Base-by-base conservation (phyloP, 1,139 yeast species). In the Scheffersomyces segobiensis region DNA sequence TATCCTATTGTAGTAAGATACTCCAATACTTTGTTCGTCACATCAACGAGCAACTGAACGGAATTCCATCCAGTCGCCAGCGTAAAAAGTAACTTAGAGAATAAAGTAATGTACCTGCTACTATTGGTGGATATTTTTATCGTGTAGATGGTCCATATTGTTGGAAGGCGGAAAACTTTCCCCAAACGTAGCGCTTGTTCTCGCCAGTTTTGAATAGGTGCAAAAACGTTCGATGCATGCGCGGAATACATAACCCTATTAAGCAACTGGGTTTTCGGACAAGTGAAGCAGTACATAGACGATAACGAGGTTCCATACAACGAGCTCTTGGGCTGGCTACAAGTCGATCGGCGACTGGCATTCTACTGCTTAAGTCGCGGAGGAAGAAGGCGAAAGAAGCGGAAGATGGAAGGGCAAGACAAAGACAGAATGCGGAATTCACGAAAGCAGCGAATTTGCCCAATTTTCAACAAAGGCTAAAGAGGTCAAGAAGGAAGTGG, bases 401-500 rank as follows among this genome's bases (percentile, higher is more conserved):
- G 99, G 99, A 0, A 84, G 99, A 67, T 95, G 99, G 99, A 89
- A 90, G 79, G 98, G 98, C 2, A 85, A 89, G 71, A 83, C 87
- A 5, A 95, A 95, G 77, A 92, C 97, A 0, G 99, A 95, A 71
- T 95, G 99, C 75, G 99, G 99, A 1, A 93, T 95, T 58, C 99
- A 95, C 69, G 89, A 88, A 65, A 84, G 93, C 2, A 83, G 88
- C 49, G 83, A 89, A 62, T 93, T 88, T 70, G 85, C 91, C 0
- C 81, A 89, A 66, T 89, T 74, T 66, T 69, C 88, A 52, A 56
- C 55, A 22, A 62, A 64, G 50, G 56, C 50, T 32, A 32, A 32
- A 3, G 42, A 32, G 42, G 14, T 17, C 8, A 32, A 32, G 17
- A 32, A 32, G 42, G 42, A 32, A 32, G 17, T 32, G 17, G 42